Evolutionary conservation across 306 rosid genomes (phyloP).

Genomic region (Malus sieversii): DNA sequence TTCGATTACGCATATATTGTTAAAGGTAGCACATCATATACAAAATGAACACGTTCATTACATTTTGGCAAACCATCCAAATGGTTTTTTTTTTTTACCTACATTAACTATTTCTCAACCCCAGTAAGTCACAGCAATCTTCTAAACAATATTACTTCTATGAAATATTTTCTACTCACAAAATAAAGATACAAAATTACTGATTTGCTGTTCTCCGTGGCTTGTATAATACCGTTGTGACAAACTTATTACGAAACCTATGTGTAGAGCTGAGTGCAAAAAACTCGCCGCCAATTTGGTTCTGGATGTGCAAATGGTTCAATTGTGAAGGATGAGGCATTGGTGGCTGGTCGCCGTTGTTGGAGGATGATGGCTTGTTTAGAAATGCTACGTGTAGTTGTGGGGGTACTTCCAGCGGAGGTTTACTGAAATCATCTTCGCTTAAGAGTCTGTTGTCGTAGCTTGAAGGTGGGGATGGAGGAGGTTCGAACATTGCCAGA

Average conservation of each 20-base stretch:
- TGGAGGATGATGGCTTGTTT: conserved; percentile 34
- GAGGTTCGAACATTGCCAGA: conserved; percentile 41
- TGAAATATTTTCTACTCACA: not conserved
- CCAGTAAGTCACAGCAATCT: conserved; percentile 9
- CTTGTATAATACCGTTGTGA: conserved; percentile 51
- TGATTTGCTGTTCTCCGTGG: conserved; percentile 26
- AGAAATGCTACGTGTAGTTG: conserved; percentile 40
- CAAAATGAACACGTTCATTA: not conserved
- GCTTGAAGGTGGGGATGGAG: conserved; percentile 82
- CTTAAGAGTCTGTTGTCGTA: conserved; percentile 47
- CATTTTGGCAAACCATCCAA: not conserved
- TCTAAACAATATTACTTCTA: conserved; percentile 3
- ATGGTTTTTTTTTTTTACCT: not conserved
- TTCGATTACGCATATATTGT: not conserved
- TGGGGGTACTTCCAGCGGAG: conserved; percentile 76
- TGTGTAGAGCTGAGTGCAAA: conserved; percentile 55
- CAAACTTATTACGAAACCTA: conserved; percentile 49
- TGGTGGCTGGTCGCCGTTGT: conserved; percentile 14
- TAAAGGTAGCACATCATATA: not conserved
- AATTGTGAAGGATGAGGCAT: conserved; percentile 42
- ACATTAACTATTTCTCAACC: not conserved
- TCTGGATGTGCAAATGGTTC: conserved; percentile 65
- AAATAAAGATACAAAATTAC: not conserved
- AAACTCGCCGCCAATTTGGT: conserved; percentile 36
- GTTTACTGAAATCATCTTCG: conserved; percentile 54